phyloP scores from a whole-genome alignment of 495 filamentous ascomycete species.

The Chaetomidium leptoderma region DNA sequence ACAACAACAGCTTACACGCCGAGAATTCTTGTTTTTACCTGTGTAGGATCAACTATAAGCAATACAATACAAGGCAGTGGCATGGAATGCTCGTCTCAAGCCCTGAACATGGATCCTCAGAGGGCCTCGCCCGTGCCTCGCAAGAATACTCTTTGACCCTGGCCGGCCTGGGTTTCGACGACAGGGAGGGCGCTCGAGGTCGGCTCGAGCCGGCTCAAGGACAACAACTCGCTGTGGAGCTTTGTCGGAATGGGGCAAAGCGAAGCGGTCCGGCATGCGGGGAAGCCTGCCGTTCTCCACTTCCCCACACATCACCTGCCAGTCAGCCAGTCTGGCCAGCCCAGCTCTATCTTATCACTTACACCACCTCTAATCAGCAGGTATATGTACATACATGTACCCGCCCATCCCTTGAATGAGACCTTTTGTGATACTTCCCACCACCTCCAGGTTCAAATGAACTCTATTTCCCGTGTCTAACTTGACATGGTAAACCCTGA shows the following conservation, averaged over 20 bases:
- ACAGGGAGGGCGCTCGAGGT: neutral
- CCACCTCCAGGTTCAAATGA: too few relatives aligned
- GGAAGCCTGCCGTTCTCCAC: slow-evolving; percentile 9
- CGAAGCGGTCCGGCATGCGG: slow-evolving; percentile 14
- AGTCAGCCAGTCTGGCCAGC: too few relatives aligned
- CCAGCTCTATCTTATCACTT: slow-evolving; percentile 31
- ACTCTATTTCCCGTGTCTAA: too few relatives aligned
- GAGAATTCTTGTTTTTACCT: neutral
- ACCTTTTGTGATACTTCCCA: too few relatives aligned
- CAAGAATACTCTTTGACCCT: too few relatives aligned
- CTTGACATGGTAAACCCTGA: too few relatives aligned
- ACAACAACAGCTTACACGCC: too few relatives aligned
- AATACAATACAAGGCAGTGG: neutral
- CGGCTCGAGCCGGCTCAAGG: slow-evolving; percentile 18
- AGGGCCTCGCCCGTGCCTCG: too few relatives aligned
- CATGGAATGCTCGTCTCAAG: neutral
- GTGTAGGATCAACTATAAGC: neutral
- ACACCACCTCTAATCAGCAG: slow-evolving; percentile 6
- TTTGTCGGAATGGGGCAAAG: slow-evolving; percentile 11
- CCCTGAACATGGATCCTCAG: neutral
- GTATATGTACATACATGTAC: neutral
- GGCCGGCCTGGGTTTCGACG: too few relatives aligned
- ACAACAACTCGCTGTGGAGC: neutral
- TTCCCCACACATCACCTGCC: slow-evolving; percentile 14
- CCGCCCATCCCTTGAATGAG: neutral